These are phyloP conservation scores for Colletotrichum liriopes DNA, from an alignment of 2,329 filamentous ascomycete species.

Conservation along the genomic window DNA sequence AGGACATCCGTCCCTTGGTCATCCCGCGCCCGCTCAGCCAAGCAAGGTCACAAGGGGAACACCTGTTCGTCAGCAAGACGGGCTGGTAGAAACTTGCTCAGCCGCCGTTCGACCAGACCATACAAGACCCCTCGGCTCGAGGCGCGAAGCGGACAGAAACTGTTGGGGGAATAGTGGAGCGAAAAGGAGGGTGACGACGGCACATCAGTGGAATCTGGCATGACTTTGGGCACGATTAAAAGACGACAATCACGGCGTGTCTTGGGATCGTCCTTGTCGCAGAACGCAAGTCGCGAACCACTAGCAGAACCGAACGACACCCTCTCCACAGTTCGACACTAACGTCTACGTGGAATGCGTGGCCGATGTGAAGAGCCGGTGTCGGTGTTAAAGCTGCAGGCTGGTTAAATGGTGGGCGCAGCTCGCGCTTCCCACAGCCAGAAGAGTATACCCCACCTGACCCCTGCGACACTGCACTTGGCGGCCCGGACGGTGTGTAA, in stretches of 20 bases:
- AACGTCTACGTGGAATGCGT: background rate
- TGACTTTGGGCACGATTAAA: conserved; percentile 37
- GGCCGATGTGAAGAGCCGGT: conserved; percentile 28
- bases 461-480: conserved; percentile 30
- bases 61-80: conserved; percentile 16
- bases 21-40: conserved; percentile 15
- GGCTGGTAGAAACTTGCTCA: conserved; percentile 20
- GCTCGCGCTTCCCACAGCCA: conserved; percentile 25
- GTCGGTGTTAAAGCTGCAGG: conserved; percentile 20
- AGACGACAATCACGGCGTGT: conserved; percentile 35
- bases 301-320: conserved; percentile 10
- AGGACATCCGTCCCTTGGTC: conserved; percentile 21
- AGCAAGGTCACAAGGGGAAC: conserved; percentile 28
- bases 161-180: conserved; percentile 31
- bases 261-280: conserved; percentile 41
- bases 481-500: conserved; percentile 27
- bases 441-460: conserved; percentile 32
- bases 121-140: background rate
- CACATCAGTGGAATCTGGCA: conserved; percentile 37
- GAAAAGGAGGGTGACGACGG: conserved; percentile 1
- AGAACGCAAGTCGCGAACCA: conserved; percentile 30
- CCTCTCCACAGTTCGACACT: conserved; percentile 14
- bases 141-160: conserved; percentile 12
- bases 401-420: conserved; percentile 16
- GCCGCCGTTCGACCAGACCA: conserved; percentile 7